A percentile compares a stretch with the other conserved stretches of the same genome.
Conservation (phyloP, 73 alveolate genomes). For the Symbiodinium pilosum region DNA sequence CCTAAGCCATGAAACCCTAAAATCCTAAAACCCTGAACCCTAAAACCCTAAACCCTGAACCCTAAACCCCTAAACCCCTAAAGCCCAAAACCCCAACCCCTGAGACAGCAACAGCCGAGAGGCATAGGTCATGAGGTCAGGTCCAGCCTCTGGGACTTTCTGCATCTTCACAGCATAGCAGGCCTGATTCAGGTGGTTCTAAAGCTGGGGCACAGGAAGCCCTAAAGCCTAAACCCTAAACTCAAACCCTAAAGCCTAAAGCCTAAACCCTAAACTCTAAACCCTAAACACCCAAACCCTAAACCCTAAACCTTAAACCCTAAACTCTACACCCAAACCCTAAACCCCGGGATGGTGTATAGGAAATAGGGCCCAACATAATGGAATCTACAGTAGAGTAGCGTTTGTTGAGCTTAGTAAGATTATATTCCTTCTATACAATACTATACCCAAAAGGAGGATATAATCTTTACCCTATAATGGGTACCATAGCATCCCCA, state of each 20-base stretch:
- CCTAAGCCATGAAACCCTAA: background rate
- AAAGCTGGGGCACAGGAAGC: background rate
- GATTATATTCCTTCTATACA: no score
- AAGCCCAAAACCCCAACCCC: background rate
- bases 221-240: background rate
- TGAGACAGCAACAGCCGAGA: background rate
- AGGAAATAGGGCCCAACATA: no score
- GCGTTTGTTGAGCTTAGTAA: no score
- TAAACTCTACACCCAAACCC: background rate
- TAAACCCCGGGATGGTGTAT: no score
- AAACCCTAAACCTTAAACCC: background rate
- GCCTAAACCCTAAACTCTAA: no score
- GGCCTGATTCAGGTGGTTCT: background rate
- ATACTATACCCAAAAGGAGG: no score
- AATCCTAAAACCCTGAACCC: background rate
- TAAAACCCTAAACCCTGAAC: background rate
- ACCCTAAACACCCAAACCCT: background rate
- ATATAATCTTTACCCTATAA: no score
- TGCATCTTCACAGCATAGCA: constrained; percentile 71
- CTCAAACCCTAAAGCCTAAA: background rate
- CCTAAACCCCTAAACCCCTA: background rate
- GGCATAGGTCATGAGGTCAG: background rate
- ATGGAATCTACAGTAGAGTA: no score
- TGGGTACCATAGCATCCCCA: no score
- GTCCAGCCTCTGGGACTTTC: constrained; percentile 61